Base-by-base conservation (phyloP, 345 rosid species). In the Populus deltoides region DNA sequence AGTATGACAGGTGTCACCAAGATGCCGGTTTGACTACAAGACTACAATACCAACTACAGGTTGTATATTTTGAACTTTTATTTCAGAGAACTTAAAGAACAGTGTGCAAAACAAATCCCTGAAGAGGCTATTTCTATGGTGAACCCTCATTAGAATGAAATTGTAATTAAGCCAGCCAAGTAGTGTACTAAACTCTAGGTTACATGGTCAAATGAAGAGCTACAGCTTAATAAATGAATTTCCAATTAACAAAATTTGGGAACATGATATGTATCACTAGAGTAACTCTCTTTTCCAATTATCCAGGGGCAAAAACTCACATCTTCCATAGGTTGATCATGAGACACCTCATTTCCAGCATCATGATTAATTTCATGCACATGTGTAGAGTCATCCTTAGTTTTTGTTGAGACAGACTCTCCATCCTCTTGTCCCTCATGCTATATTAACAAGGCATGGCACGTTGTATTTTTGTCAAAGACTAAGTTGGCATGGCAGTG, bases 301-400 rank as follows among this genome's bases (percentile, higher is more conserved):
- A 29, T 7, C 29, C 6, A 31, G 15, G 76, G 62, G 71, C 45
- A 71, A 57, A 51, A 78, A 76, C 76, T 75, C 80, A 88, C 88
- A 86, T 76, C 71, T 55, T 85, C 84, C 76, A n/a, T 69, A 61
- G 57, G 86, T 81, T 87, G 82, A 71, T 82, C 85, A 69, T 29
- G 76, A 82, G 83, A 71, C 72, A 31, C 84, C 86, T 85, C 84
- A 70, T 66, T 83, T 81, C 78, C 82, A 55, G 78, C 76, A 73
- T 77, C 82, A 59, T 69, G 83, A 78, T 68, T 85, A 77, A 79
- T 78, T 75, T 85, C 90, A 80, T 89, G 79, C 75, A 67, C 79
- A 61, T 71, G 83, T 27, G 80, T 43, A 78, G 81, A 24, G 61
- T 82, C 84, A 76, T 89, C 92, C 77, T 80, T 61, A 45, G 51